Percentiles rank a stretch among this genome's conserved stretches.
phyloP scores from a whole-genome alignment of 2,329 filamentous ascomycete genomes.

The Scedosporium dehoogii region DNA sequence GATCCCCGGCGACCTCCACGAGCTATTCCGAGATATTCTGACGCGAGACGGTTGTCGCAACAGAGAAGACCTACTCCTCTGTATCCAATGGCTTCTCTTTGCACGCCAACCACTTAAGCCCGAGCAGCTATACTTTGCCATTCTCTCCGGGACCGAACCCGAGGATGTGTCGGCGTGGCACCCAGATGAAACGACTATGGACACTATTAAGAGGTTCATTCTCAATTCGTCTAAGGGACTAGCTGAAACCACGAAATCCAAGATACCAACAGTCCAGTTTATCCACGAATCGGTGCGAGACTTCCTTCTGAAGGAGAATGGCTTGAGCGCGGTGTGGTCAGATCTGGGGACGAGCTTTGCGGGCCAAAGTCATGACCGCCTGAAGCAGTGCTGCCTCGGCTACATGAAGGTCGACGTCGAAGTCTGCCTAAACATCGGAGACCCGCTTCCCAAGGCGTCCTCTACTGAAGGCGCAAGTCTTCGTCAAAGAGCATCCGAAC shows the following conservation, averaged over 20 bases:
- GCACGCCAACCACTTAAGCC: constrained; percentile 30
- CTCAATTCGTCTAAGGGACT: neutral
- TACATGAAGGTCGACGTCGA: neutral
- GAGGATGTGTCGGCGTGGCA: neutral
- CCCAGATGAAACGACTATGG: neutral
- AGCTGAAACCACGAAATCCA: neutral
- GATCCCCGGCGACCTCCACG: neutral
- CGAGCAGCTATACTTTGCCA: constrained; percentile 38
- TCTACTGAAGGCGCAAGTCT: neutral
- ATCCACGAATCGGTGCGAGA: constrained; percentile 33
- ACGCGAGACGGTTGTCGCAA: neutral
- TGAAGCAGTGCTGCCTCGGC: neutral
- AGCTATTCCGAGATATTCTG: neutral
- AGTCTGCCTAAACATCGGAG: neutral
- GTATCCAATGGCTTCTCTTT: constrained; percentile 38
- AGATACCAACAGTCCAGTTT: neutral
- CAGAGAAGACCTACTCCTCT: neutral
- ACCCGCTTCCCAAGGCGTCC: neutral
- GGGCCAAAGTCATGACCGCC: neutral
- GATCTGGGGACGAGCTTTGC: neutral
- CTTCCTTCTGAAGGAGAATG: constrained; percentile 29
- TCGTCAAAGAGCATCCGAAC: neutral
- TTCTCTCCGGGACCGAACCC: neutral
- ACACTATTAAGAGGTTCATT: neutral
- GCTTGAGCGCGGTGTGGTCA: constrained; percentile 12